phyloP scores from a whole-genome alignment of 2,329 filamentous ascomycete genomes.

The Hysterium pulicare region DNA sequence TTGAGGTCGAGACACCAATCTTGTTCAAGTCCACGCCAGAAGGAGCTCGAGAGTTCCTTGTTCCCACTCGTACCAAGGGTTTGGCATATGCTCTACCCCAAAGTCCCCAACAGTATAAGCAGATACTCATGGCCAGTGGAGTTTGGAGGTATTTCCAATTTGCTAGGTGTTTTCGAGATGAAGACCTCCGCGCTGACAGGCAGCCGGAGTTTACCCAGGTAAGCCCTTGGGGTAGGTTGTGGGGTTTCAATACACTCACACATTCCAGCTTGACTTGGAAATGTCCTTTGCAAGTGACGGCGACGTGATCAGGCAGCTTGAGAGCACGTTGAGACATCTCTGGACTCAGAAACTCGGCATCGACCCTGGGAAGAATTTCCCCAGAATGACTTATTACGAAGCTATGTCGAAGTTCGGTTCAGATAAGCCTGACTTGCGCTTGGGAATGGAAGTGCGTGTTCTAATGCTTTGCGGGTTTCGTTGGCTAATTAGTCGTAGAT shows the following conservation, averaged over 20 bases:
- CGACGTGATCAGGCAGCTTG: constrained; percentile 63
- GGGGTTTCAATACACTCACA: background rate
- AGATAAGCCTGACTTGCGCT: constrained; percentile 88
- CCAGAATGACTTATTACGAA: constrained; percentile 65
- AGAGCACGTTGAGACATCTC: constrained; percentile 53
- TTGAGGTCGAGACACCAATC: constrained; percentile 85
- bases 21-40: constrained; percentile 98
- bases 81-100: constrained; percentile 88
- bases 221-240: no score
- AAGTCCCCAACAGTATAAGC: constrained; percentile 97
- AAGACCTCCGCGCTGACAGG: constrained; percentile 85
- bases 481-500: constrained; percentile 51
- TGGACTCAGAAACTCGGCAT: constrained; percentile 51
- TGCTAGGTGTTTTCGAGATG: constrained; percentile 91
- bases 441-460: constrained; percentile 59
- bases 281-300: constrained; percentile 78
- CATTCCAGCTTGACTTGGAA: constrained; percentile 75
- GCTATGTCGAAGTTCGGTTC: constrained; percentile 79
- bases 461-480: constrained; percentile 16
- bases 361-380: constrained; percentile 47
- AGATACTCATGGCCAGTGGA: constrained; percentile 91
- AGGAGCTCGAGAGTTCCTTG: constrained; percentile 89
- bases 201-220: constrained; percentile 97
- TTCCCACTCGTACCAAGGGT: constrained; percentile 75
- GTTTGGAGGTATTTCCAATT: constrained; percentile 84